Base-by-base conservation (phyloP, 2,329 filamentous ascomycete species). In the Cercospora citrullina region DNA sequence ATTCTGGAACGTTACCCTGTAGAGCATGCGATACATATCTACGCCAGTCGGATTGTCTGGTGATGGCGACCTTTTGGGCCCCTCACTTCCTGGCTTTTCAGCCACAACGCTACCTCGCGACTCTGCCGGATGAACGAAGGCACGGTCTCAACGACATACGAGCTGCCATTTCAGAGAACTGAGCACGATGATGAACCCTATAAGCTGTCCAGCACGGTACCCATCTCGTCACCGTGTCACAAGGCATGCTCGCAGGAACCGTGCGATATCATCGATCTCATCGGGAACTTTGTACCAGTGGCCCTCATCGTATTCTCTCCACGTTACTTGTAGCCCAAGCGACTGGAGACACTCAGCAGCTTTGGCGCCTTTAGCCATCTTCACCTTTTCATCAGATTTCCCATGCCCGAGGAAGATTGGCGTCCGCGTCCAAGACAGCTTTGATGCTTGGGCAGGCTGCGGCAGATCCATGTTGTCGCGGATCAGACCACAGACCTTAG, bases 381-480 rank as follows among this genome's bases (percentile, higher is more conserved):
- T 57, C 23, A 57, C 53, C 6, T 57, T 57, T 31, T 30, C 53
- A 18, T 57, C 53, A n/a, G 4, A 6, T 6, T 4, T n/a, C 4
- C 53, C 53, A 57, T 57, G 53, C 3, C 53, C 53, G 9, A 57
- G 26, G 7, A 57, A 57, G 8, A 57, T 6, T n/a, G 53, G 53
- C 23, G 53, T 55, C 4, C 18, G 18, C 7, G 4, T 3, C 45
- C 45, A 51, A 4, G 45, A 10, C 21, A 5, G n/a, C 10, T 6
- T 36, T 36, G 33, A 36, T 36, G 2, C 30, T 28, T 28, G 2
- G 2, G 26, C 31, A n/a, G 55, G 5, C 8, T 42, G 53, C 12
- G 64, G 68, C 14, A 67, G 45, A 21, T 67, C 64, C 64, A 69
- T 45, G 28, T 36, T 64, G 21, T 65, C 61, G 42, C 64, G 60